Conservation (phyloP, 163 green algal species). For the Scenedesmus sp. region DNA sequence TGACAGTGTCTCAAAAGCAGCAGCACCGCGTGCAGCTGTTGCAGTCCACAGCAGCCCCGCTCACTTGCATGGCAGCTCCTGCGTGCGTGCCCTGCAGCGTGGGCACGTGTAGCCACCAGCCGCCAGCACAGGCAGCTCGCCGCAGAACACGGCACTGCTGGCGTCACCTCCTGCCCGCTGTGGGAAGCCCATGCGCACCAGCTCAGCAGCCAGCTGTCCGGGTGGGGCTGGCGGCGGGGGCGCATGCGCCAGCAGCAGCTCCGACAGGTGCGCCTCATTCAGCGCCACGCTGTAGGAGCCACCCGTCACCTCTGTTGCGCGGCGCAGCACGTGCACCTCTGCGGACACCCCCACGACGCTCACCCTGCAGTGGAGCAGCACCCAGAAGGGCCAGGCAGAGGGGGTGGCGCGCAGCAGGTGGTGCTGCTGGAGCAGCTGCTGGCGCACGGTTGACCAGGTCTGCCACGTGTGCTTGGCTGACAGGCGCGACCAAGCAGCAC, state of each 20-base stretch:
- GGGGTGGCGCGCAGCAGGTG: neutral
- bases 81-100: conserved; percentile 69
- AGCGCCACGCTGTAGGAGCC: conserved; percentile 90
- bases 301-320: conserved; percentile 82
- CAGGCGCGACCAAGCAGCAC: too few relatives aligned
- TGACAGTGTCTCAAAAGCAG: neutral
- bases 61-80: conserved; percentile 82
- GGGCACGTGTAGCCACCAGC: conserved; percentile 91
- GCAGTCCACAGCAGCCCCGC: neutral
- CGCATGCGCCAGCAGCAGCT: conserved; percentile 64
- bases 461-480: too few relatives aligned
- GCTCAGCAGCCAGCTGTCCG: conserved; percentile 73
- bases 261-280: conserved; percentile 58
- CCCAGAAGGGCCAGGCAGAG: neutral
- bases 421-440: neutral
- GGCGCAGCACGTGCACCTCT: conserved; percentile 91
- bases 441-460: neutral
- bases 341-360: conserved; percentile 93
- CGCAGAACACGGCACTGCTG: conserved; percentile 64
- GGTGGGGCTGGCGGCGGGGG: conserved; percentile 53
- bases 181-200: conserved; percentile 95
- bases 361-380: conserved; percentile 64
- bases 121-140: conserved; percentile 62
- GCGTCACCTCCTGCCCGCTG: conserved; percentile 72
- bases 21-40: neutral